These are phyloP conservation scores for Pistacia atlantica DNA, from an alignment of 345 rosid species.

Conservation along the genomic window DNA sequence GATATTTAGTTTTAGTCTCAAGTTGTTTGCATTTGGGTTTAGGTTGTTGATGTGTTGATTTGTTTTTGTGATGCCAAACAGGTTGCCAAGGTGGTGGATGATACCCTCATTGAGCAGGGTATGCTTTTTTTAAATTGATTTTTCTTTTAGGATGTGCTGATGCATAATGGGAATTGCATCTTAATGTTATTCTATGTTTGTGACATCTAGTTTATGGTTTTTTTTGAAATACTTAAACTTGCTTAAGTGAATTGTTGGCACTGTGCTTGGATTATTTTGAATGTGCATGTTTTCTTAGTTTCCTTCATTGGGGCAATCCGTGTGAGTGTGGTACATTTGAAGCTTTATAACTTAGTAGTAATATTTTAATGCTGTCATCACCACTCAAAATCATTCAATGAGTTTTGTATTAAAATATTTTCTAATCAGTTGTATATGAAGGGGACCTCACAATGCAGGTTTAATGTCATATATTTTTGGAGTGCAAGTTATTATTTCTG, in stretches of 20 bases:
- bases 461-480: not conserved
- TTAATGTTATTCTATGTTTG: not conserved
- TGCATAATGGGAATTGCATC: not conserved
- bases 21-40: not conserved
- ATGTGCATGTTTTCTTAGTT: not conserved
- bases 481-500: not conserved
- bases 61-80: slow-evolving; percentile 28
- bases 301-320: not conserved
- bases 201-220: not conserved
- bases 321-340: not conserved
- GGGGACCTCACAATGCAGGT: not conserved
- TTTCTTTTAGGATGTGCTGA: not conserved
- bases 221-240: not conserved
- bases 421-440: no score
- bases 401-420: not conserved
- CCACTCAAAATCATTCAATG: not conserved
- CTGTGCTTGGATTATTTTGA: not conserved
- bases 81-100: slow-evolving; percentile 88
- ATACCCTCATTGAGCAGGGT: slow-evolving; percentile 76
- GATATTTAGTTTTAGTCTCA: not conserved
- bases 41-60: not conserved
- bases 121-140: slow-evolving; percentile 16
- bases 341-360: not conserved
- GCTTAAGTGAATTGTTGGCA: not conserved
- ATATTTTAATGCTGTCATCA: not conserved